Base-by-base conservation (phyloP, 2,329 filamentous ascomycete genomes). In the Dactylella cylindrospora region DNA sequence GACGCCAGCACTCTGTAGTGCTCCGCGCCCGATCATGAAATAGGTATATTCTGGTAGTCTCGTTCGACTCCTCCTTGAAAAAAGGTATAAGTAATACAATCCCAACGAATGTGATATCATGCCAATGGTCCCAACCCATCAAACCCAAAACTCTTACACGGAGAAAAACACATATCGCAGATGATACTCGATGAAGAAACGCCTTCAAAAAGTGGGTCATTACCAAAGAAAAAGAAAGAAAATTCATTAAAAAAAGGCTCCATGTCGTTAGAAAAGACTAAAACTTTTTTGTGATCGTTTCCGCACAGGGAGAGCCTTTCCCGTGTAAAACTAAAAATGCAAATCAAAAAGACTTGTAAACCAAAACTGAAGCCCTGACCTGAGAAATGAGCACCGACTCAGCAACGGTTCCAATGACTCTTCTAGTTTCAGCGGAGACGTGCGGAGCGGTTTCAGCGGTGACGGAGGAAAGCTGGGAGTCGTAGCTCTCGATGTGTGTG, bases 401-500 rank as follows among this genome's bases (percentile, higher is more conserved):
- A 7, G 80, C 82, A 23, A 83, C 74, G n/a, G 76, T 73, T 7
- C 84, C 84, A 26, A 86, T 68, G 20, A 80, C 81, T 70, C 73
- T 77, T 44, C 72, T 74, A 66, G 80, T 70, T 19, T 79, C 78
- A 31, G 70, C 54, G 33, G 73, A 67, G 6, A 69, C 67, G 2
- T 69, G 70, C 7, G 67, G 60, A 28, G 49, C 55, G n/a, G 51
- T 51, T 9, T 66, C 51, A 23, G 65, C 46, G 45, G 32, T 64
- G 54, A 54, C 67, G 66, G 54, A 66, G 13, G 64, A 23, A 17
- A 60, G 44, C 20, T 68, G 55, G 22, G 64, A 52, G 9, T 46
- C 38, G 22, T 53, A 43, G 41, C 55, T 50, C 20, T 33, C 53
- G 25, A 54, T 12, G 64, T 79, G 76, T 33, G 75, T 71, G 32